Percentiles rank a stretch among this genome's conserved stretches.
phyloP scores from a whole-genome alignment of 306 rosid species.

The Sophora flavescens region DNA sequence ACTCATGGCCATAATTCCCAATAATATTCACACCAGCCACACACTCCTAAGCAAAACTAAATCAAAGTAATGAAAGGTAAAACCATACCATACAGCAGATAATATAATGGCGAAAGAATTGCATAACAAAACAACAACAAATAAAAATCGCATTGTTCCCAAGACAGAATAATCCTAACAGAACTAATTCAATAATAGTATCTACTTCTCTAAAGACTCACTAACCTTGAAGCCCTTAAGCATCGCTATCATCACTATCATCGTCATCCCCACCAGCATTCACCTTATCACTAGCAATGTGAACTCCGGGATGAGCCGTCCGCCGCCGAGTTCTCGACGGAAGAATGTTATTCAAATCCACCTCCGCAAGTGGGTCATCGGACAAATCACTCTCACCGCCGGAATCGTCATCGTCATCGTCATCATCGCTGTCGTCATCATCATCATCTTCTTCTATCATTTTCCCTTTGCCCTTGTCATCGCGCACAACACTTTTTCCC shows the following conservation, averaged over 20 bases:
- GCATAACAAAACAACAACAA: no score
- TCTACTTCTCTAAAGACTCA: slow-evolving; percentile 28
- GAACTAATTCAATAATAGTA: slow-evolving; percentile 15
- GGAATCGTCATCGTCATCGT: slow-evolving; percentile 51
- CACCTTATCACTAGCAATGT: slow-evolving; percentile 56
- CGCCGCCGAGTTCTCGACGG: slow-evolving; percentile 91
- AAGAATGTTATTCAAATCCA: slow-evolving; percentile 91
- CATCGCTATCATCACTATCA: slow-evolving; percentile 59
- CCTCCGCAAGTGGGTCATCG: slow-evolving; percentile 89
- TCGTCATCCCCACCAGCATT: slow-evolving; percentile 48
- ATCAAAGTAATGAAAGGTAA: no score
- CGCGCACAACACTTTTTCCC: slow-evolving; percentile 77
- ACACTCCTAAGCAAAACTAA: no score
- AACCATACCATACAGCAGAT: no score
- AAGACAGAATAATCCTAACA: slow-evolving; percentile 15
- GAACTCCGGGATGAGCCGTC: slow-evolving; percentile 66
- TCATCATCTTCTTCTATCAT: slow-evolving; percentile 57
- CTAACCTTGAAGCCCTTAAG: slow-evolving; percentile 65
- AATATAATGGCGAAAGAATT: no score
- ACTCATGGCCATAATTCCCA: no score
- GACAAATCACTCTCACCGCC: slow-evolving; percentile 78
- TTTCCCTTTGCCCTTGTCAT: slow-evolving; percentile 87
- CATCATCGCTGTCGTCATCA: slow-evolving; percentile 43
- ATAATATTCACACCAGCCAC: no score
- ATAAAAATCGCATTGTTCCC: not conserved